phyloP scores from a whole-genome alignment of 2,329 filamentous ascomycete genomes.

The Cordyceps cicadae region DNA sequence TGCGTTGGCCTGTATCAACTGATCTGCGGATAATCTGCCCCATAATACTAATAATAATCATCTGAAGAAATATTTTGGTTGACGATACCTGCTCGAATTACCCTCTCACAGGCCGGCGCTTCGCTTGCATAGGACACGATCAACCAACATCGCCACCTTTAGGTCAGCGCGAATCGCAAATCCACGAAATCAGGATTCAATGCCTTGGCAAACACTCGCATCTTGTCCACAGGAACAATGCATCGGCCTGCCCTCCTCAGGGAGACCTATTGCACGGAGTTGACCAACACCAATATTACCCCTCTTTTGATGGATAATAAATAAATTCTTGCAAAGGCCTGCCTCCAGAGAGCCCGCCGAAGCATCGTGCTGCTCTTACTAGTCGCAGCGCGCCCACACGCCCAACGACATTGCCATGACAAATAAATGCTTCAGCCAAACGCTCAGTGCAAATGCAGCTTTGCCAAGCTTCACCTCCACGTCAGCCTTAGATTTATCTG shows the following conservation, averaged over 20 bases:
- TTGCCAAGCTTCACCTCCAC: background rate
- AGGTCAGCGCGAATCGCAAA: slow-evolving; percentile 13
- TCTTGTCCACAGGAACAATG: slow-evolving; percentile 12
- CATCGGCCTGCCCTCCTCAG: slow-evolving; percentile 13
- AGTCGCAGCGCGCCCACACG: slow-evolving; percentile 34
- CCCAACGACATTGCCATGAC: slow-evolving; percentile 78
- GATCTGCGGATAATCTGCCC: too few species aligned
- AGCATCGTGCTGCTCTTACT: background rate
- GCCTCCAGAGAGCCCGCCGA: too few species aligned
- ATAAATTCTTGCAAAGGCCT: too few species aligned
- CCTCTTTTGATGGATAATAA: slow-evolving; percentile 27
- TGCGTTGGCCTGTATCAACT: too few species aligned
- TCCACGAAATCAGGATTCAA: slow-evolving; percentile 13
- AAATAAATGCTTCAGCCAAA: slow-evolving; percentile 48
- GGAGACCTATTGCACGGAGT: too few species aligned
- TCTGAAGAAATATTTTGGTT: background rate
- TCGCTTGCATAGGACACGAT: slow-evolving; percentile 11
- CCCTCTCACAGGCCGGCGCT: slow-evolving; percentile 2
- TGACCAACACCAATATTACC: slow-evolving; percentile 26
- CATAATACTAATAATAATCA: too few species aligned
- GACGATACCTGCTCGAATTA: background rate
- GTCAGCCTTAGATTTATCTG: background rate
- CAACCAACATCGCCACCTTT: slow-evolving; percentile 12
- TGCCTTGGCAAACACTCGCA: slow-evolving; percentile 14
- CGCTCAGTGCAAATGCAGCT: slow-evolving; percentile 12